These are phyloP conservation scores for Colletotrichum spaethianum DNA, from an alignment of 2,329 filamentous ascomycete genomes.

Conservation along the genomic window DNA sequence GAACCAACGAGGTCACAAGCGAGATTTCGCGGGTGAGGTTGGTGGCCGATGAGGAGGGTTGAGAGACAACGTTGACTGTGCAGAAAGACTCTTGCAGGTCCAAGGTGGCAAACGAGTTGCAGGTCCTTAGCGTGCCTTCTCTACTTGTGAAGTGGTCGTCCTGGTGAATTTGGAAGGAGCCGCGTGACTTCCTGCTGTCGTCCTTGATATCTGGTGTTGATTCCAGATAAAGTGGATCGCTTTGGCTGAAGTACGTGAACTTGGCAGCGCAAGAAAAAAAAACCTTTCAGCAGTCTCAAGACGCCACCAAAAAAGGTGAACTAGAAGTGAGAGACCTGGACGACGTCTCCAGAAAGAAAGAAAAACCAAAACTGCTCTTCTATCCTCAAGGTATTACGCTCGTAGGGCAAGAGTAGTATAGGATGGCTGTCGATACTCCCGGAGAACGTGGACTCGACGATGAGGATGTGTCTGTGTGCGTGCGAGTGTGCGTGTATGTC, in stretches of 20 bases:
- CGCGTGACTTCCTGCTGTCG: slow-evolving; percentile 13
- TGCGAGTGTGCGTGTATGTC: slow-evolving; percentile 1
- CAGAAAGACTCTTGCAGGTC: background rate
- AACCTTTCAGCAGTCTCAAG: slow-evolving; percentile 12
- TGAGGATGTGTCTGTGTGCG: background rate
- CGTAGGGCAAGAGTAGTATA: slow-evolving; percentile 24
- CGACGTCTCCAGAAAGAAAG: too few species aligned
- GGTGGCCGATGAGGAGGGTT: background rate
- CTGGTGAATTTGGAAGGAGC: slow-evolving; percentile 24
- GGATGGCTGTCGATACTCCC: slow-evolving; percentile 25
- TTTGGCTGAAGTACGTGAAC: slow-evolving; percentile 3
- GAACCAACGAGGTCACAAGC: background rate
- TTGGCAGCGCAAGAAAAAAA: slow-evolving; percentile 2
- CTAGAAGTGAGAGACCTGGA: slow-evolving; percentile 8
- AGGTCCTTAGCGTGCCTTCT: slow-evolving; percentile 31
- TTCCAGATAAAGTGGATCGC: slow-evolving; percentile 26
- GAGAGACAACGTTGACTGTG: background rate
- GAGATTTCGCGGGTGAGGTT: background rate
- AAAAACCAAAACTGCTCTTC: slow-evolving; percentile 15
- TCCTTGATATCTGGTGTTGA: slow-evolving; percentile 13
- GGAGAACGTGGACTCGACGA: slow-evolving; percentile 9
- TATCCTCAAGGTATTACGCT: slow-evolving; percentile 36
- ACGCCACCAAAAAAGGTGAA: slow-evolving; percentile 16
- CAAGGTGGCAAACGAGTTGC: slow-evolving; percentile 2
- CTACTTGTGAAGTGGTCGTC: slow-evolving; percentile 2